A percentile compares a stretch with the other conserved stretches of the same genome.
Conservation (phyloP, 768 basidiomycete species). For the Serendipita sp. region DNA sequence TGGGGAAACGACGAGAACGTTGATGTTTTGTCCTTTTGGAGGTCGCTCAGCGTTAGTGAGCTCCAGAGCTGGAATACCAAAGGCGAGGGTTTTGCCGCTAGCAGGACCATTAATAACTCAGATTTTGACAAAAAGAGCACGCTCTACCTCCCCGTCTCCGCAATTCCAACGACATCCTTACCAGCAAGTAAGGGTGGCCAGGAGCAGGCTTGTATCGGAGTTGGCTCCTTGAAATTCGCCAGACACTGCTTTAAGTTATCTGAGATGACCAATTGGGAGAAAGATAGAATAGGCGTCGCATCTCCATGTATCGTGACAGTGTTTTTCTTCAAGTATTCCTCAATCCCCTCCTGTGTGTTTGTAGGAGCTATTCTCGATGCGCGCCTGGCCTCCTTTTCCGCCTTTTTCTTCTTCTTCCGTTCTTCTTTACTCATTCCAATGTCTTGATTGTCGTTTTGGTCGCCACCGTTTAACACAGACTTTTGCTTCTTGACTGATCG, state of each 20-base stretch:
- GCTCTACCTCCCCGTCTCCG: conserved; percentile 76
- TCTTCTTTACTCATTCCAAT: conserved; percentile 8
- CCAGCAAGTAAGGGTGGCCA: conserved; percentile 80
- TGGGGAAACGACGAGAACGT: conserved; percentile 71
- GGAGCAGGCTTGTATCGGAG: conserved; percentile 88
- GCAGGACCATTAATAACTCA: conserved; percentile 7
- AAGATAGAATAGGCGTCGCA: conserved; percentile 53
- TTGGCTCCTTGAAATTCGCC: conserved; percentile 63
- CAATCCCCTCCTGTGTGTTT: conserved; percentile 15
- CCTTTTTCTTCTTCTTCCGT: conserved; percentile 16
- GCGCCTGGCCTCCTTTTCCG: conserved; percentile 10
- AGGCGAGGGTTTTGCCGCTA: conserved; percentile 91
- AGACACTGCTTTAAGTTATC: conserved; percentile 45
- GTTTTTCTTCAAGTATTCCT: conserved; percentile 54
- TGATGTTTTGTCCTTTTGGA: conserved; percentile 17
- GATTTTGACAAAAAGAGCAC: background rate
- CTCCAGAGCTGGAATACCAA: conserved; percentile 77
- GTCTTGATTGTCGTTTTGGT: conserved; percentile 7
- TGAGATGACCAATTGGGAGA: conserved; percentile 56
- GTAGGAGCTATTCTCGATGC: background rate
- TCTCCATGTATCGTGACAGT: conserved; percentile 48
- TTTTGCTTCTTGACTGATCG: background rate
- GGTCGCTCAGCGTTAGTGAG: conserved; percentile 29
- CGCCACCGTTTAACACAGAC: conserved; percentile 3
- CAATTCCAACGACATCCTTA: conserved; percentile 84